These are phyloP conservation scores for Cryptococcus jaspeensis DNA, from an alignment of 1,284 basidiomycete genomes.

Conservation along the genomic window DNA sequence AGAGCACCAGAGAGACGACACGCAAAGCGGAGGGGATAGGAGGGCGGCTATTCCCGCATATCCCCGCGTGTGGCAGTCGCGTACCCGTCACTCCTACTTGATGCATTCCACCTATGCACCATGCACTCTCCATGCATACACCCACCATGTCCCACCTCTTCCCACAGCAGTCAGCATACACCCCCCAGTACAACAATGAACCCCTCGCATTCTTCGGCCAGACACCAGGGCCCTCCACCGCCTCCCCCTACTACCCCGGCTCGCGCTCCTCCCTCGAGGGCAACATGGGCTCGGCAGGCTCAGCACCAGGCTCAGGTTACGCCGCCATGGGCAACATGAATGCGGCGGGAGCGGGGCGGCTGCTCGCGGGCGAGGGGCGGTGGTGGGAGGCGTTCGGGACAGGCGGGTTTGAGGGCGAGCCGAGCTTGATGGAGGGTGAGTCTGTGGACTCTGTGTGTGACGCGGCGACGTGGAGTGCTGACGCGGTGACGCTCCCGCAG, in stretches of 20 bases:
- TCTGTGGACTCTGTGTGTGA: slow-evolving; percentile 7
- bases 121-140: background rate
- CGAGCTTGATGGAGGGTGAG: slow-evolving; percentile 84
- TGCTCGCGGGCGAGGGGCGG: slow-evolving; percentile 66
- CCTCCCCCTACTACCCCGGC: slow-evolving; percentile 31
- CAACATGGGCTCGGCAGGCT: slow-evolving; percentile 20
- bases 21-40: background rate
- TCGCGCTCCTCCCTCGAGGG: slow-evolving; percentile 30
- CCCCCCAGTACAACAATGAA: slow-evolving; percentile 20
- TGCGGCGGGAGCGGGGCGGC: slow-evolving; percentile 56
- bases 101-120: background rate
- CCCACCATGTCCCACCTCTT: slow-evolving; percentile 24
- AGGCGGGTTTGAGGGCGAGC: slow-evolving; percentile 91
- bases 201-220: slow-evolving; percentile 46
- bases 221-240: slow-evolving; percentile 15
- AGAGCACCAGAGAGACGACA: slow-evolving; percentile 2
- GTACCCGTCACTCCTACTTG: background rate
- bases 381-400: slow-evolving; percentile 97
- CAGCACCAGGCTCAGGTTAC: slow-evolving; percentile 11
- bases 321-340: slow-evolving; percentile 36
- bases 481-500: slow-evolving; percentile 55
- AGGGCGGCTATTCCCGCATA: slow-evolving; percentile 10
- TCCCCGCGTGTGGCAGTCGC: slow-evolving; percentile 9
- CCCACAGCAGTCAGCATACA: slow-evolving; percentile 25
- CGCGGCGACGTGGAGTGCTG: background rate